Base-by-base conservation (phyloP, 2,329 filamentous ascomycete genomes). In the Cercospora sesami region DNA sequence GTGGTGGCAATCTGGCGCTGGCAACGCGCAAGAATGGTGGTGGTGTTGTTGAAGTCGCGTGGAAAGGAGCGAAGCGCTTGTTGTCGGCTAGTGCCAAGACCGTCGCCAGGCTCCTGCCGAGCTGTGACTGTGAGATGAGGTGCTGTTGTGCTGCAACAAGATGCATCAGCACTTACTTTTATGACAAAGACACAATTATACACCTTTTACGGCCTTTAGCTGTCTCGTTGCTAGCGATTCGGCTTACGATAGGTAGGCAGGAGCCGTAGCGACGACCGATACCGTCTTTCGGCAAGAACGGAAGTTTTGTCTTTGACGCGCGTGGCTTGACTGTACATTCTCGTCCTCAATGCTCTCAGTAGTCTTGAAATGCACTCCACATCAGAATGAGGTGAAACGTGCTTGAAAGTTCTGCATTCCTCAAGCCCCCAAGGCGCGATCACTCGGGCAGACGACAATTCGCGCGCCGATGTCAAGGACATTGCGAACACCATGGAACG, bases 401-500 rank as follows among this genome's bases (percentile, higher is more conserved):
- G 5, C 5, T n/a, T 7, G 23, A n/a, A 28, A 14, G 4, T 7
- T 7, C 3, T 53, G 48, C 5, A 28, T 26, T 3, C 12, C 4
- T 14, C 9, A 26, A 51, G 21, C 16, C 7, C 18, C 10, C 21
- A 16, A n/a, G 14, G 53, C 16, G 53, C 9, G 5, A 21, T n/a
- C 30, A 23, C 30, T 21, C 2, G n/a, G 55, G 9, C 55, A 59
- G 16, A 26, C 26, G 2, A 18, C 55, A 16, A 21, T n/a, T 8
- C 8, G 28, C 31, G 3, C 9, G 18, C 28, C 10, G 16, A 59
- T 23, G 55, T n/a, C 2, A 31, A 21, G 30, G 16, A 36, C 8
- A 33, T 33, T 33, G 55, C 8, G n/a, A n/a, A 18, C 39, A 18
- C 4, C 28, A 65, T 65, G 64, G 64, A 65, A 33, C 39, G 42